A percentile compares a stretch with the other conserved stretches of the same genome.
Evolutionary conservation across 345 rosid genomes (phyloP).

Genomic region (Erodium maritimum): DNA sequence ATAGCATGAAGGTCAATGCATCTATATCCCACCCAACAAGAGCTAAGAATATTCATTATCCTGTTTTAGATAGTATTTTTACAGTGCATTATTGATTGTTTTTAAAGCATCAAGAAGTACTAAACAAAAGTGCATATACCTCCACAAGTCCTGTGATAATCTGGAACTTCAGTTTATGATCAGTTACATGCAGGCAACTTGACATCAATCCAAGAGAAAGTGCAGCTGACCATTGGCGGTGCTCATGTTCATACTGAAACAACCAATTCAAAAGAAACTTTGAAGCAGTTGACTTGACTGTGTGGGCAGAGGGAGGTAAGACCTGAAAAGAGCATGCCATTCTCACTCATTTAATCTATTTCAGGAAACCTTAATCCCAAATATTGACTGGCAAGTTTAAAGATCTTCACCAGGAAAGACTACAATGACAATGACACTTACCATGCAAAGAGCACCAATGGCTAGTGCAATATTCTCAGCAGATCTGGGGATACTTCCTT

Average conservation of each 20-base stretch:
- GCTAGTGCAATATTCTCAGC: slow-evolving; percentile 82
- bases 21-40: not conserved
- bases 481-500: slow-evolving; percentile 70
- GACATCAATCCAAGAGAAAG: slow-evolving; percentile 84
- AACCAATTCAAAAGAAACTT: slow-evolving; percentile 72
- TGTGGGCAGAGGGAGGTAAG: slow-evolving; percentile 77
- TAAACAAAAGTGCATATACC: slow-evolving; percentile 29
- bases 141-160: slow-evolving; percentile 61
- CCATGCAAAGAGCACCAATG: slow-evolving; percentile 69
- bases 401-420: not conserved
- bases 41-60: not conserved
- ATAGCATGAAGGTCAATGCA: not conserved
- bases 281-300: slow-evolving; percentile 60
- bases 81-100: not conserved
- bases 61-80: slow-evolving; percentile 3
- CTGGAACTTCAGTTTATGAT: slow-evolving; percentile 66
- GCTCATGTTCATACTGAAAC: slow-evolving; percentile 73
- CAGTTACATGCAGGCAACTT: slow-evolving; percentile 64
- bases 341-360: not conserved
- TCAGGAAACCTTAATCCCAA: not conserved
- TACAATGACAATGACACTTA: slow-evolving; percentile 19
- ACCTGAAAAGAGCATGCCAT: slow-evolving; percentile 28
- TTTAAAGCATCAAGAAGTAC: slow-evolving; percentile 4
- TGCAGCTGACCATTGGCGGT: slow-evolving; percentile 93
- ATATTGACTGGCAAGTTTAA: not conserved